Conservation (phyloP, 2,329 filamentous ascomycete species). For the Tolypocladium ophioglossoides region DNA sequence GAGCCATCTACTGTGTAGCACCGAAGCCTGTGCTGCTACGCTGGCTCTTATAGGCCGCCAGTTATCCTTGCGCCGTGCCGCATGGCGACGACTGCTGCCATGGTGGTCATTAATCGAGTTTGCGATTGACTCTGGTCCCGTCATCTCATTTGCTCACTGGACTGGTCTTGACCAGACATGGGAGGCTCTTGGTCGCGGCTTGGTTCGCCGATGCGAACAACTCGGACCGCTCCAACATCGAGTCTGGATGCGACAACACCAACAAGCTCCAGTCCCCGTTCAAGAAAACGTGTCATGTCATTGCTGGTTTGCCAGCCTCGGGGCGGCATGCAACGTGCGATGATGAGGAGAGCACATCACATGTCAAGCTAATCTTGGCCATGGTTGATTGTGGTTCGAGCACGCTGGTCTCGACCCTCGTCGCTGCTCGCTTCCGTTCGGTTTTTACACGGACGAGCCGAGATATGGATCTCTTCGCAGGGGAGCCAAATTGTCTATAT, state of each 20-base stretch:
- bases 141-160: background rate
- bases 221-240: background rate
- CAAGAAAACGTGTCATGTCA: background rate
- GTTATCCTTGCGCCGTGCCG: background rate
- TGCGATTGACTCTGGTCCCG: background rate
- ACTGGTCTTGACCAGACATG: background rate
- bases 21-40: background rate
- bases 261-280: background rate
- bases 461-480: background rate
- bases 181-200: background rate
- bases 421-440: background rate
- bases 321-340: background rate
- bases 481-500: background rate
- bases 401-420: background rate
- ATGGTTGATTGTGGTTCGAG: background rate
- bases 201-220: background rate
- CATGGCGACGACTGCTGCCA: background rate
- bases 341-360: background rate
- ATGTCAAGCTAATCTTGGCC: background rate
- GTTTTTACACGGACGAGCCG: background rate
- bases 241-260: background rate
- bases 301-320: background rate
- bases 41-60: background rate
- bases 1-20: conserved; percentile 1
- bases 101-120: background rate